Evolutionary conservation across 2,329 filamentous ascomycete species (phyloP).

Genomic region (Aspergillus uvarum): DNA sequence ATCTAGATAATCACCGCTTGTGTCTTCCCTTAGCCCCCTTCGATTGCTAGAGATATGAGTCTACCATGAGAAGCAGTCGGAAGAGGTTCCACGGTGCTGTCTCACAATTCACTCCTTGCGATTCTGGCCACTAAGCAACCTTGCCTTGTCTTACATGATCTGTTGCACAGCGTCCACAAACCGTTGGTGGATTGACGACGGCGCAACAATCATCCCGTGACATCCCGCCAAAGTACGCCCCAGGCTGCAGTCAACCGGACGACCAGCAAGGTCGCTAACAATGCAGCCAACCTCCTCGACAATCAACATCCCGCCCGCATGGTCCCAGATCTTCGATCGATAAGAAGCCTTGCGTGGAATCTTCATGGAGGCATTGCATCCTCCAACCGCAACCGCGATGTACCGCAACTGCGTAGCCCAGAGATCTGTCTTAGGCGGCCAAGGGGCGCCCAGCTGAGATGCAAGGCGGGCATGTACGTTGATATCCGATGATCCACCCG

Average conservation of each 20-base stretch:
- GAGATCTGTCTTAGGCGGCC: conserved; percentile 50
- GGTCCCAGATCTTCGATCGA: conserved; percentile 56
- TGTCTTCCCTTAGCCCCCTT: background rate
- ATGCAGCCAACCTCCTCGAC: conserved; percentile 52
- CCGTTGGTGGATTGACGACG: conserved; percentile 34
- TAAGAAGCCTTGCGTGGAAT: conserved; percentile 46
- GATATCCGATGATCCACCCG: conserved; percentile 39
- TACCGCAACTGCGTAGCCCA: conserved; percentile 58
- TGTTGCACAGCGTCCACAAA: conserved; percentile 35
- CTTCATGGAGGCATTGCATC: conserved; percentile 51
- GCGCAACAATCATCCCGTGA: conserved; percentile 45
- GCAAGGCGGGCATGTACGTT: conserved; percentile 41
- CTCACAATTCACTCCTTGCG: background rate
- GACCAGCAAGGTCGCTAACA: conserved; percentile 54
- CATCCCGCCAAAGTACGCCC: conserved; percentile 42
- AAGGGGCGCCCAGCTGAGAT: conserved; percentile 41
- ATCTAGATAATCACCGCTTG: background rate
- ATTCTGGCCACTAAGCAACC: background rate
- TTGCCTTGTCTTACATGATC: conserved; percentile 11
- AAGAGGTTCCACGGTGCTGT: background rate
- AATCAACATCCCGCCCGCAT: conserved; percentile 55
- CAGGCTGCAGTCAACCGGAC: conserved; percentile 49
- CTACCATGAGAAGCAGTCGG: background rate
- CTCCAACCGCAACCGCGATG: conserved; percentile 52
- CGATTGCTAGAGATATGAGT: background rate